These are phyloP conservation scores for Geranomyces variabilis DNA, from an alignment of 192 early-diverging fungal species.

Conservation along the genomic window DNA sequence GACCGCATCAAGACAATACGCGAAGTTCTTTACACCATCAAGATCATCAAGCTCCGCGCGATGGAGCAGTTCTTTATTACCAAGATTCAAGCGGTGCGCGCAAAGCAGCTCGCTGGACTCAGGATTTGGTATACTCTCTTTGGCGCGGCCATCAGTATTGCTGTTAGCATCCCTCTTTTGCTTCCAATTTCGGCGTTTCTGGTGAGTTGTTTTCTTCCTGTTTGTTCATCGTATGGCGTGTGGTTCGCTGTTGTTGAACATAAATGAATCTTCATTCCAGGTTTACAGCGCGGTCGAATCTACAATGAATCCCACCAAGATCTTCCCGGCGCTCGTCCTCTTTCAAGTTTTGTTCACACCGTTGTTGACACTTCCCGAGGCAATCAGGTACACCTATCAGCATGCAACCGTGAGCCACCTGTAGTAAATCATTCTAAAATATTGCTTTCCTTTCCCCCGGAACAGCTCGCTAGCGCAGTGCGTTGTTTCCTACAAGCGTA, in stretches of 20 bases:
- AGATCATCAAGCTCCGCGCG: slow-evolving; percentile 87
- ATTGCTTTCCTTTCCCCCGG: too few species aligned
- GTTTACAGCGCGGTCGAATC: slow-evolving; percentile 22
- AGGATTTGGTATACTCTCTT: neutral
- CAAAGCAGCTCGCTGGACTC: slow-evolving; percentile 4
- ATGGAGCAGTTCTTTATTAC: slow-evolving; percentile 79
- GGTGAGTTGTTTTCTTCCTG: neutral
- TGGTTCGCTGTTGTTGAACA: neutral
- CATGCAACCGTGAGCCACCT: too few species aligned
- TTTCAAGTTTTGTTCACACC: slow-evolving; percentile 40
- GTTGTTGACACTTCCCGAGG: slow-evolving; percentile 34
- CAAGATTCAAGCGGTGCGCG: slow-evolving; percentile 44
- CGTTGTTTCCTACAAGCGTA: slow-evolving; percentile 1
- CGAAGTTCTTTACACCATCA: slow-evolving; percentile 69
- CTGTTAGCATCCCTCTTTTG: slow-evolving; percentile 4
- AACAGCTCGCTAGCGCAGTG: too few species aligned
- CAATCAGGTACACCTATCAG: slow-evolving; percentile 1
- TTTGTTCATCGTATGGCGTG: neutral
- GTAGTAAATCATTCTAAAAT: too few species aligned
- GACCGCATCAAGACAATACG: slow-evolving; percentile 36
- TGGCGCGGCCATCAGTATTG: neutral
- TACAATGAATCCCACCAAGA: slow-evolving; percentile 19
- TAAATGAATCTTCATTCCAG: slow-evolving; percentile 6
- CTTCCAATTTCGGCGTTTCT: slow-evolving; percentile 23
- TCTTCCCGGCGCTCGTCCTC: slow-evolving; percentile 45